These are phyloP conservation scores for Lojkania enalia DNA, from an alignment of 2,329 filamentous ascomycete species.

Conservation along the genomic window DNA sequence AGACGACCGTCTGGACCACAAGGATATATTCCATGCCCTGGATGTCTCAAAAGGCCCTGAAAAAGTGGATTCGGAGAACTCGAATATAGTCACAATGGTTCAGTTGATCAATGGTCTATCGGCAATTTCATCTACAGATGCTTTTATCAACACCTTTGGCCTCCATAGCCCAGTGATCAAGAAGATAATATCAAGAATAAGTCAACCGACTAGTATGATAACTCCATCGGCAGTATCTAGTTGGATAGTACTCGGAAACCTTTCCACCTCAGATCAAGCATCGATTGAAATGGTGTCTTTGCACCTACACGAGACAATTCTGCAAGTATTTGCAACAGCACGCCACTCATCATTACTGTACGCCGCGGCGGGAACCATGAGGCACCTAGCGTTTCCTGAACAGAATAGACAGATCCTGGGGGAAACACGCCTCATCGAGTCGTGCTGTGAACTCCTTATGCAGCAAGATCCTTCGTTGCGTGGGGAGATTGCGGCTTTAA, in stretches of 20 bases:
- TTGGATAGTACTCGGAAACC: constrained; percentile 45
- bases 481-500: constrained; percentile 40
- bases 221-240: constrained; percentile 37
- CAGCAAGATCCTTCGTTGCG: constrained; percentile 36
- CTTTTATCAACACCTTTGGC: constrained; percentile 32
- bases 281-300: constrained; percentile 42
- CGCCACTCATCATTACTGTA: constrained; percentile 38
- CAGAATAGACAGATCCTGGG: constrained; percentile 34
- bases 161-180: constrained; percentile 32
- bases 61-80: constrained; percentile 28
- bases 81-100: constrained; percentile 31
- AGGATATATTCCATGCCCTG: constrained; percentile 34
- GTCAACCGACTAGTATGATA: constrained; percentile 14
- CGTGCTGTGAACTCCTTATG: constrained; percentile 33
- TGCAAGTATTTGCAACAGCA: constrained; percentile 29
- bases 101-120: constrained; percentile 38
- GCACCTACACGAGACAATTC: constrained; percentile 34
- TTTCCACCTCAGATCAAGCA: constrained; percentile 41
- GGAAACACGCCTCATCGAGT: constrained; percentile 36
- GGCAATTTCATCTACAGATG: constrained; percentile 39
- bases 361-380: constrained; percentile 41
- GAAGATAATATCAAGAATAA: constrained; percentile 30
- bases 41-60: constrained; percentile 28
- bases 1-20: constrained; percentile 33
- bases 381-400: constrained; percentile 43